Conservation (phyloP, 257 asterid species). For the Forsythia viridissima region DNA sequence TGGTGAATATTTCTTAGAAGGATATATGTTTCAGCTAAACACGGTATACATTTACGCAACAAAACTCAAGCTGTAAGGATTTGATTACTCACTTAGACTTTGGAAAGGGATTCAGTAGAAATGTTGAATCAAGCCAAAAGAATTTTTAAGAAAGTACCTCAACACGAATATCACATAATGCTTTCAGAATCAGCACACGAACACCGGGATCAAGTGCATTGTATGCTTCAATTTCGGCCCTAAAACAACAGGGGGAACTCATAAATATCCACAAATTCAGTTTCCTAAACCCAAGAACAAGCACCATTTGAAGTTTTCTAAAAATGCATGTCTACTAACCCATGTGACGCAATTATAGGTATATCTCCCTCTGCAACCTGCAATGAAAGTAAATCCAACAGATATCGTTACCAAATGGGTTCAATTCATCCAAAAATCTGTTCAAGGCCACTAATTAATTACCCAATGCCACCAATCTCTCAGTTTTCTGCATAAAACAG, state of each 20-base stretch:
- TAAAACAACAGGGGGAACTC: conserved; percentile 28
- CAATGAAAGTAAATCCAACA: conserved; percentile 28
- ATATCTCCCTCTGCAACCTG: conserved; percentile 99
- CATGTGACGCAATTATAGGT: conserved; percentile 96
- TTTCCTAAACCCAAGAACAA: conserved; percentile 16
- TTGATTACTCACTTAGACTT: background rate
- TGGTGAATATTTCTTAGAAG: background rate
- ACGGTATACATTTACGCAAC: background rate
- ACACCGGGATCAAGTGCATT: conserved; percentile 80
- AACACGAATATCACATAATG: conserved; percentile 96
- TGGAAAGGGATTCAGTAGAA: background rate
- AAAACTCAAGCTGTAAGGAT: background rate
- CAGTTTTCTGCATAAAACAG: conserved; percentile 89
- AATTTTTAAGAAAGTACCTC: conserved; percentile 60
- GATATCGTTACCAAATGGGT: conserved; percentile 5
- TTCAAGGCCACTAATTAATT: conserved; percentile 32
- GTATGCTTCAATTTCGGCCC: conserved; percentile 91
- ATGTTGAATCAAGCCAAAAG: background rate
- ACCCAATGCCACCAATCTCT: conserved; percentile 99
- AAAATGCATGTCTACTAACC: conserved; percentile 54
- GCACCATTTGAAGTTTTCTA: conserved; percentile 11
- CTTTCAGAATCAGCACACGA: conserved; percentile 91
- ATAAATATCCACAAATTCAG: conserved; percentile 16
- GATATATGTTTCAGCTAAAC: background rate
- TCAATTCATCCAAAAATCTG: conserved; percentile 16